These are phyloP conservation scores for Penicillium coffeae DNA, from an alignment of 495 filamentous ascomycete species.

Conservation along the genomic window DNA sequence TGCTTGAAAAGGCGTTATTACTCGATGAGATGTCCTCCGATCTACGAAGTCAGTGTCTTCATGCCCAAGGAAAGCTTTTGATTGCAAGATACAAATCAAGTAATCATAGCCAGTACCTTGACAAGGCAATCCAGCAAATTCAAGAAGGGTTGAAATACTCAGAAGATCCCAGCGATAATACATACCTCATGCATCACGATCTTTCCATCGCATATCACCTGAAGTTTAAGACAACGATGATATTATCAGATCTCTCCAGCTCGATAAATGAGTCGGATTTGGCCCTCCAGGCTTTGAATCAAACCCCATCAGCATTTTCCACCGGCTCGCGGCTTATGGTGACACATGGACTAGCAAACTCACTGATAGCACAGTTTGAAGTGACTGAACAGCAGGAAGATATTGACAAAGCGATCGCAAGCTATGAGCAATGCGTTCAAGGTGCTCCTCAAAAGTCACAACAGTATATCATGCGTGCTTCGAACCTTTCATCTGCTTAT, in stretches of 20 bases:
- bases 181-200: background rate
- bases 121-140: background rate
- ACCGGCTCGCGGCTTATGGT: background rate
- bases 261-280: background rate
- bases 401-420: slow-evolving; percentile 4
- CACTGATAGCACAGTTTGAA: slow-evolving; percentile 4
- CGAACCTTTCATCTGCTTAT: slow-evolving; percentile 1
- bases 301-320: background rate
- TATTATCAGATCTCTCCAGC: background rate
- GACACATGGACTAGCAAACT: slow-evolving; percentile 2
- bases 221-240: slow-evolving; percentile 1
- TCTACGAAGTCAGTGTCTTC: background rate
- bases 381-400: slow-evolving; percentile 5
- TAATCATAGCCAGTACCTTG: background rate
- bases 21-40: background rate
- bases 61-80: background rate
- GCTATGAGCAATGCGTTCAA: slow-evolving; percentile 2
- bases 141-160: background rate
- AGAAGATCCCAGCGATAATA: background rate
- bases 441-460: background rate
- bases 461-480: background rate
- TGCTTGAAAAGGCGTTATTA: background rate
- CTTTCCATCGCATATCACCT: slow-evolving; percentile 1
- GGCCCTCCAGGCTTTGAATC: background rate
- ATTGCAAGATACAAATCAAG: background rate